Conservation (phyloP, 2,329 filamentous ascomycete genomes). For the Byssochlamys sp. region DNA sequence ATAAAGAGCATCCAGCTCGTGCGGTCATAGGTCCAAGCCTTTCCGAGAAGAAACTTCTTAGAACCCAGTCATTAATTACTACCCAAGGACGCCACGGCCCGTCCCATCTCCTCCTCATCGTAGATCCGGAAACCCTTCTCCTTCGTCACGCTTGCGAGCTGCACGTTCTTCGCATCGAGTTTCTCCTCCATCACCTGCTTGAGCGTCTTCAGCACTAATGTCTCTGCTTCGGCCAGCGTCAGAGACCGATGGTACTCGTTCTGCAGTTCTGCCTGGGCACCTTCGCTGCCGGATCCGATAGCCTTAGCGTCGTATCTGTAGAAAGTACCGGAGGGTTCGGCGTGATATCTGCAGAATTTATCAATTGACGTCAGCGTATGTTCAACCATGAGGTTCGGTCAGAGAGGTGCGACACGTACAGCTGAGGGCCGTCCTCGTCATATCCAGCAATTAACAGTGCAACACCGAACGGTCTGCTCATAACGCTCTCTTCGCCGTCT, state of each 20-base stretch:
- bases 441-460: conserved; percentile 92
- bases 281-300: conserved; percentile 93
- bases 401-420: conserved; percentile 43
- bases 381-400: not conserved
- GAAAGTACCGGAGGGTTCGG: conserved; percentile 94
- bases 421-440: conserved; percentile 89
- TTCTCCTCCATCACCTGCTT: conserved; percentile 99
- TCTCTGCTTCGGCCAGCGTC: conserved; percentile 85
- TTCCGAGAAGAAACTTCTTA: not conserved
- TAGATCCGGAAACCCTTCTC: conserved; percentile 98
- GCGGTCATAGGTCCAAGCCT: not conserved
- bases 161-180: conserved; percentile 95
- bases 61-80: conserved; percentile 31
- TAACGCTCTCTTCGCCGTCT: conserved; percentile 95
- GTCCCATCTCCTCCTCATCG: conserved; percentile 91
- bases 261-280: conserved; percentile 92
- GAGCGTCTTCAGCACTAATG: conserved; percentile 87
- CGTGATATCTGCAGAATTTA: conserved; percentile 62
- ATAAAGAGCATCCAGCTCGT: not conserved
- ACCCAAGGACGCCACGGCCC: conserved; percentile 65
- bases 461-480: conserved; percentile 94
- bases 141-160: conserved; percentile 93
- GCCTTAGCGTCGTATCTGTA: conserved; percentile 99
- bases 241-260: conserved; percentile 98
- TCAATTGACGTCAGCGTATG: not conserved